Conservation (phyloP, 2,329 filamentous ascomycete genomes). For the Cryphonectria japonica region DNA sequence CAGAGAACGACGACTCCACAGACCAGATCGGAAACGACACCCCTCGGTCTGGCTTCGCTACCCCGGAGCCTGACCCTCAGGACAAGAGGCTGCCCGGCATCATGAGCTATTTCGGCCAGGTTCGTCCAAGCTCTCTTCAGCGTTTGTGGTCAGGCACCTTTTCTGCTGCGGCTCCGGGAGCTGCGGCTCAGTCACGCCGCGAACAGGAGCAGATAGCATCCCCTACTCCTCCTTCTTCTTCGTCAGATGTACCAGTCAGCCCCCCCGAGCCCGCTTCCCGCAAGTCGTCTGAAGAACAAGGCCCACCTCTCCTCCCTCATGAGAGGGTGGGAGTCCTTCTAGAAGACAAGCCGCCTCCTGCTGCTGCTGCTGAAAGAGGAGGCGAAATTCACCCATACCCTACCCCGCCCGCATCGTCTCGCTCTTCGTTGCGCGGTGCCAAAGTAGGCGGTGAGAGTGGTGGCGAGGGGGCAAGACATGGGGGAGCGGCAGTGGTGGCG, state of each 20-base stretch:
- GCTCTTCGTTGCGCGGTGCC: conserved; percentile 49
- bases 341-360: conserved; percentile 37
- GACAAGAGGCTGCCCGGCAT: conserved; percentile 96
- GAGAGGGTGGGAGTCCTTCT: conserved; percentile 41
- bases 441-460: conserved; percentile 45
- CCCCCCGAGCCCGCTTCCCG: conserved; percentile 32
- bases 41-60: conserved; percentile 88
- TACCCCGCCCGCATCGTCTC: conserved; percentile 60
- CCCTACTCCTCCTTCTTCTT: conserved; percentile 26
- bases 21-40: conserved; percentile 84
- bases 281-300: conserved; percentile 33
- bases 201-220: conserved; percentile 14
- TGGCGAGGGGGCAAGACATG: conserved; percentile 42
- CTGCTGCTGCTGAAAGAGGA: conserved; percentile 27
- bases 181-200: conserved; percentile 37
- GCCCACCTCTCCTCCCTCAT: conserved; percentile 44
- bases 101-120: conserved; percentile 98
- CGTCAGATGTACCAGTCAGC: conserved; percentile 33
- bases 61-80: conserved; percentile 87
- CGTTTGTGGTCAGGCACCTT: conserved; percentile 47
- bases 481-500: conserved; percentile 38
- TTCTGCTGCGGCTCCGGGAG: conserved; percentile 45
- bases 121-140: conserved; percentile 83
- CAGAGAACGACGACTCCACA: conserved; percentile 68
- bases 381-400: conserved; percentile 53